phyloP scores from a whole-genome alignment of 1,284 basidiomycete species.

The Trametes versicolor region DNA sequence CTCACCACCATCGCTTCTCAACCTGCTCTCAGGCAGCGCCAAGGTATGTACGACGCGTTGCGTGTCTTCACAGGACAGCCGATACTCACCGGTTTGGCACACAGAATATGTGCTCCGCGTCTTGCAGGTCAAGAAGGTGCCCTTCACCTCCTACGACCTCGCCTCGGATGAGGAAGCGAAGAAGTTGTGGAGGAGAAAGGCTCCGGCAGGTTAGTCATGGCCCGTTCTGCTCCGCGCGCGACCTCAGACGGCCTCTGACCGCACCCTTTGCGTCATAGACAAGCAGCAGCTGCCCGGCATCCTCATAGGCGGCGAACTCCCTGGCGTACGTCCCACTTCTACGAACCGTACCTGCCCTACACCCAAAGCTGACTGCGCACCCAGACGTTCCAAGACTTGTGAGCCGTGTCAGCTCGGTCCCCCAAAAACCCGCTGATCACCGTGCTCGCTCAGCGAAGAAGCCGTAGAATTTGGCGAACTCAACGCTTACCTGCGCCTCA shows the following conservation, averaged over 20 bases:
- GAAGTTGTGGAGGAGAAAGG: slow-evolving; percentile 80
- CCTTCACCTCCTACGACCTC: slow-evolving; percentile 81
- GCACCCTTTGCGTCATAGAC: slow-evolving; percentile 50
- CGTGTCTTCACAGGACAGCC: background rate
- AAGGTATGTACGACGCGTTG: slow-evolving; percentile 46
- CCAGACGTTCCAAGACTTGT: slow-evolving; percentile 69
- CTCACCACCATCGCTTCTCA: slow-evolving; percentile 88
- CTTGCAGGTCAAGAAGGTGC: slow-evolving; percentile 84
- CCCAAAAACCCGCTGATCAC: slow-evolving; percentile 9
- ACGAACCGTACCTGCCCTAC: too few relatives aligned
- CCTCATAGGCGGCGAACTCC: slow-evolving; percentile 74
- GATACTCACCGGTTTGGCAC: background rate
- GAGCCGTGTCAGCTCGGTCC: slow-evolving; percentile 33
- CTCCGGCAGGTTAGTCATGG: slow-evolving; percentile 62
- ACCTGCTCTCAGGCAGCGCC: slow-evolving; percentile 75
- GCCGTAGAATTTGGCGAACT: slow-evolving; percentile 82
- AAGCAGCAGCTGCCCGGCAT: slow-evolving; percentile 85
- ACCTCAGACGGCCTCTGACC: slow-evolving; percentile 4
- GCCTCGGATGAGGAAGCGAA: slow-evolving; percentile 85
- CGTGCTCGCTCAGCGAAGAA: slow-evolving; percentile 65
- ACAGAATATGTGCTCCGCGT: slow-evolving; percentile 79
- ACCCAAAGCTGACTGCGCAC: slow-evolving; percentile 8
- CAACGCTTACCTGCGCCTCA: slow-evolving; percentile 73
- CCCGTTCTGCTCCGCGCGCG: slow-evolving; percentile 8
- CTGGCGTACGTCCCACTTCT: slow-evolving; percentile 54